These are phyloP conservation scores for Penicillium sp. DNA, from an alignment of 2,329 filamentous ascomycete species.

Conservation along the genomic window DNA sequence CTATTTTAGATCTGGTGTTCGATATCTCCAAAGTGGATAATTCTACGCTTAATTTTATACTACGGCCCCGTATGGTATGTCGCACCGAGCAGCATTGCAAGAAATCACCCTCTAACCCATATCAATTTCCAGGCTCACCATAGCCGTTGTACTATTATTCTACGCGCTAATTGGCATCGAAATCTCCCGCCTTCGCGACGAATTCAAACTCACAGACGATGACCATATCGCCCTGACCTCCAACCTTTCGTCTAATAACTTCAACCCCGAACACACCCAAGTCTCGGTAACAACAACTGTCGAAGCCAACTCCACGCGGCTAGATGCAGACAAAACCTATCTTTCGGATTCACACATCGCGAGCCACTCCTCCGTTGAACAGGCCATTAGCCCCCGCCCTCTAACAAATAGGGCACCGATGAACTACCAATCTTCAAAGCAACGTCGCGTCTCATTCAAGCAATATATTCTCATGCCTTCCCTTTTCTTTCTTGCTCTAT, in stretches of 20 bases:
- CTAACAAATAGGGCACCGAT: not conserved
- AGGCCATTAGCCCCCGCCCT: not conserved
- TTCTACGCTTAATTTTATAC: slow-evolving; percentile 37
- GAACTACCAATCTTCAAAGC: slow-evolving; percentile 11
- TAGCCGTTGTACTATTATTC: slow-evolving; percentile 22
- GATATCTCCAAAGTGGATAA: slow-evolving; percentile 38
- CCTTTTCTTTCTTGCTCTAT: slow-evolving; percentile 37
- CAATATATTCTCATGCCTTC: slow-evolving; percentile 43
- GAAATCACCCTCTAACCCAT: not conserved
- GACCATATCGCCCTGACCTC: slow-evolving; percentile 30
- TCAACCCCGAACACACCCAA: slow-evolving; percentile 8
- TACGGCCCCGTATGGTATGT: slow-evolving; percentile 39
- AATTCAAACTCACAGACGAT: slow-evolving; percentile 30
- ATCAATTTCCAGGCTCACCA: slow-evolving; percentile 26
- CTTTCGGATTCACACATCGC: slow-evolving; percentile 6
- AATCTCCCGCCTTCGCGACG: slow-evolving; percentile 33
- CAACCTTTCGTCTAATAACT: slow-evolving; percentile 6
- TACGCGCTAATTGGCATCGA: slow-evolving; percentile 33
- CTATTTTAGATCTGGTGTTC: slow-evolving; percentile 38
- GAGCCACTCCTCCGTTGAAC: slow-evolving; percentile 10
- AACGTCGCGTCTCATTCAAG: slow-evolving; percentile 35
- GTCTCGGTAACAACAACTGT: slow-evolving; percentile 11
- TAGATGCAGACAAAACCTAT: not conserved
- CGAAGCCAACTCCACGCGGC: not conserved
- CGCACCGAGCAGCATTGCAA: not conserved